Evolutionary conservation across 192 early-diverging fungal species (phyloP), one percentile per base, ranked within the genome.

Genomic region (Backusella morwellensis): DNA sequence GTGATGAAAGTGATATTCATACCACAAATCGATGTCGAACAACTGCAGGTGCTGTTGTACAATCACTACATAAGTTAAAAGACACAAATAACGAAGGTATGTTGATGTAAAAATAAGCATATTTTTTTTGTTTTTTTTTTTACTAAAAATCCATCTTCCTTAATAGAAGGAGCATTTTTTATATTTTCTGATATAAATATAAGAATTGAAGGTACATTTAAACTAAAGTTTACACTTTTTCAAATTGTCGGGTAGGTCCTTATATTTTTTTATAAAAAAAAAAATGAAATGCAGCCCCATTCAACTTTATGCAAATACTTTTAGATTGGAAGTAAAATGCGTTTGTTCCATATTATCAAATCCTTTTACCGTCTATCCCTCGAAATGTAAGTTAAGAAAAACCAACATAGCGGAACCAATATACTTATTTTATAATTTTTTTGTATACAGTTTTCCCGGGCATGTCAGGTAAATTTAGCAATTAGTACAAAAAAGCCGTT

Each of bases 111-210:
- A 9, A 32, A 34, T 19, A 38, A 7, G 6, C 35, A 7, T 38
- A 1, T 12, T 66, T 3, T 4, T 44, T 44, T 17, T 17, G 4
- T 44, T 44, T 17, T 44, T 17, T 44, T 4, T 44, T 44, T 44
- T 44, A 44, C 42, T 44, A 44, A 44, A 44, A 44, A 44, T 44
- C 15, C 42, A 17, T 44, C 19, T 44, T 44, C 15, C 15, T 44
- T 44, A 44, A 69, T 63, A 83, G 94, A 96, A 42, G 95, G 95
- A 6, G 95, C 93, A 1, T 98, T 96, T 78, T 98, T 98, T 88
- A 92, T 98, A 21, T 98, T 98, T 82, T 92, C 97, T 17, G 97
- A 98, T 84, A 85, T 98, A 19, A 95, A 93, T 19, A 93, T 97
- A 14, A 84, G 97, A 9, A 91, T 95, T 82, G 97, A 98, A 80